phyloP scores from a whole-genome alignment of 2,329 filamentous ascomycete species.

The Botrytis paeoniae region DNA sequence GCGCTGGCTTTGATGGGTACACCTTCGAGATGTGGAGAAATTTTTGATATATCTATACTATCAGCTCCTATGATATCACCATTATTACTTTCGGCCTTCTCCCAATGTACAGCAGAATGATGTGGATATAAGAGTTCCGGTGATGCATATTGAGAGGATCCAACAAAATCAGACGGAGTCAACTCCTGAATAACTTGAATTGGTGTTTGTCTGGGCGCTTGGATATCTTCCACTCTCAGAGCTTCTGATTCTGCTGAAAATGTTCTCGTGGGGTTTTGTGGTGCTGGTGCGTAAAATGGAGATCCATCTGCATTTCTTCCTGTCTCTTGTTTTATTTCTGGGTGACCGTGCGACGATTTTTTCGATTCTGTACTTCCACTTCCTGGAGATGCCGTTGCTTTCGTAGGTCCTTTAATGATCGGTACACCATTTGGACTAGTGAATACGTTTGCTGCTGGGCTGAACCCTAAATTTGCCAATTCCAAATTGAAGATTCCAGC shows the following conservation, averaged over 20 bases:
- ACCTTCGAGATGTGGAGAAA: conserved; percentile 58
- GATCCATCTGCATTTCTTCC: conserved; percentile 37
- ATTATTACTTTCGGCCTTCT: not conserved
- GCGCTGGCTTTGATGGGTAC: conserved; percentile 55
- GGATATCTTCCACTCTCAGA: conserved; percentile 34
- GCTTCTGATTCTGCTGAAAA: conserved; percentile 30
- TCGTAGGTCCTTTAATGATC: not conserved
- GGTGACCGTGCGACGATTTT: conserved; percentile 6
- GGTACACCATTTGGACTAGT: not conserved
- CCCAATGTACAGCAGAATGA: conserved; percentile 15
- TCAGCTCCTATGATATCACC: conserved; percentile 22
- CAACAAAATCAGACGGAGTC: conserved; percentile 35
- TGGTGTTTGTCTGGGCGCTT: conserved; percentile 29
- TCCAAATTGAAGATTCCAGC: conserved; percentile 14
- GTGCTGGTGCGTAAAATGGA: conserved; percentile 39
- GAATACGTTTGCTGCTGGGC: not conserved
- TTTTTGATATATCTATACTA: conserved; percentile 56
- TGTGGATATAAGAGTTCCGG: conserved; percentile 20
- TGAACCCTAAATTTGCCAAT: not conserved
- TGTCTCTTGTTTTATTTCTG: conserved; percentile 33
- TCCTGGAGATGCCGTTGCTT: not conserved
- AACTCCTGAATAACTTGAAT: conserved; percentile 37
- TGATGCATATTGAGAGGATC: conserved; percentile 11
- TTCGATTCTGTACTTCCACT: conserved; percentile 11
- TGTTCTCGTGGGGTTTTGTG: conserved; percentile 35